phyloP scores from a whole-genome alignment of 2,329 filamentous ascomycete genomes.

The Bisporella sp. region DNA sequence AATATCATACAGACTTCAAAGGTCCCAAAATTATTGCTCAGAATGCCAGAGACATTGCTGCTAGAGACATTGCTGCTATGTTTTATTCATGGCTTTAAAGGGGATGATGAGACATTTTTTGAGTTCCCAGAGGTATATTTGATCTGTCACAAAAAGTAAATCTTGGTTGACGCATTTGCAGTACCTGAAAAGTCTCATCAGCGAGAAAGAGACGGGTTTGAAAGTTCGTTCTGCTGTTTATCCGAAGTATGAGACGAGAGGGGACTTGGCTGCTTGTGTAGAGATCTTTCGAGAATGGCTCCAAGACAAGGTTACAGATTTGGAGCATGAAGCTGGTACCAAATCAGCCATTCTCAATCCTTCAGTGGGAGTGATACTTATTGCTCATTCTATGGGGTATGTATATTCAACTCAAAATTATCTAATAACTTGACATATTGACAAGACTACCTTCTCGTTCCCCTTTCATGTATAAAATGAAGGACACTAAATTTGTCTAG shows the following conservation, averaged over 20 bases:
- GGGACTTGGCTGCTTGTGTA: conserved; percentile 52
- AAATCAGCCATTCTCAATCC: conserved; percentile 74
- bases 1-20: no score
- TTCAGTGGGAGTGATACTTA: conserved; percentile 70
- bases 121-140: conserved; percentile 48
- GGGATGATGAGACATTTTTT: conserved; percentile 62
- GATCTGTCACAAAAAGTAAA: not conserved
- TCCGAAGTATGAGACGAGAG: conserved; percentile 66
- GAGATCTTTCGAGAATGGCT: conserved; percentile 54
- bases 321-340: conserved; percentile 64
- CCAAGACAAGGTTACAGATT: conserved; percentile 72
- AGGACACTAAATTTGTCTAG: conserved; percentile 23
- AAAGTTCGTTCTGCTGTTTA: conserved; percentile 57
- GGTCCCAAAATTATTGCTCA: conserved; percentile 12
- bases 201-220: conserved; percentile 52
- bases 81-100: conserved; percentile 71
- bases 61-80: conserved; percentile 62
- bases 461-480: no score
- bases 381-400: conserved; percentile 77
- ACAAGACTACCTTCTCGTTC: conserved; percentile 1
- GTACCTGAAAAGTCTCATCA: conserved; percentile 52
- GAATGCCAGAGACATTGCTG: conserved; percentile 53
- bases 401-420: conserved; percentile 4
- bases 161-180: conserved; percentile 12
- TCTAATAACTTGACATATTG: not conserved